Evolutionary conservation across 83 land plant species (phyloP).

Genomic region (Diphasiastrum complanatum): DNA sequence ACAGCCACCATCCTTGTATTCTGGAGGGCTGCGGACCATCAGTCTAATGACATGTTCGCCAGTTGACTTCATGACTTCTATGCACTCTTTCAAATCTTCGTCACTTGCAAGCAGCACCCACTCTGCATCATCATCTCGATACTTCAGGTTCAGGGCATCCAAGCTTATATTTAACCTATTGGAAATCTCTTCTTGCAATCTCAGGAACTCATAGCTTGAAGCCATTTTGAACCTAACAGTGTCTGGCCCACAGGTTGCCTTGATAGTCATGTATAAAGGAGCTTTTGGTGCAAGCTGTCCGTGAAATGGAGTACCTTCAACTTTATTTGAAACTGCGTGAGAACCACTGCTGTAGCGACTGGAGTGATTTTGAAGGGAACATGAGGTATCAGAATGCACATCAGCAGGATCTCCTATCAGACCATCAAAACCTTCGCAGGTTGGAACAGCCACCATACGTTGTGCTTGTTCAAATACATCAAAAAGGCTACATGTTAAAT

Average conservation of each 20-base stretch:
- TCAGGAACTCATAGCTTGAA: not conserved
- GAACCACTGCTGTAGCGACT: conserved; percentile 11
- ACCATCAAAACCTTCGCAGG: too few species aligned
- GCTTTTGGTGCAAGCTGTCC: not conserved
- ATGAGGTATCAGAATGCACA: too few species aligned
- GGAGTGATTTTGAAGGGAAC: too few species aligned
- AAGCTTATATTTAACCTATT: conserved; percentile 6
- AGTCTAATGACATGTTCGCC: conserved; percentile 23
- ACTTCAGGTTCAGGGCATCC: conserved; percentile 16
- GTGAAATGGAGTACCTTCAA: not conserved
- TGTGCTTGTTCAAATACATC: too few species aligned
- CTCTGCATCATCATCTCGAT: conserved; percentile 31
- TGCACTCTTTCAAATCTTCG: conserved; percentile 28
- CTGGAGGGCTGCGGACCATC: too few species aligned
- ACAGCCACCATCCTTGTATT: too few species aligned
- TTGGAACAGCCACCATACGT: too few species aligned
- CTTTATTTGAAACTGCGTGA: conserved; percentile 15
- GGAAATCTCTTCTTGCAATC: conserved; percentile 17
- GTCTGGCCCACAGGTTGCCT: conserved; percentile 24
- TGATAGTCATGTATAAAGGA: conserved; percentile 8
- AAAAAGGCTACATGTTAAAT: too few species aligned
- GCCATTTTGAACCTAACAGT: conserved; percentile 30
- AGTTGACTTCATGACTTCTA: conserved; percentile 24
- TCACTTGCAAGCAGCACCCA: conserved; percentile 32
- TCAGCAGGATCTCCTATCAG: too few species aligned